Evolutionary conservation across 1,284 basidiomycete genomes (phyloP), one percentile per base, ranked within the genome.

Genomic region (Moesziomyces globuligerus): DNA sequence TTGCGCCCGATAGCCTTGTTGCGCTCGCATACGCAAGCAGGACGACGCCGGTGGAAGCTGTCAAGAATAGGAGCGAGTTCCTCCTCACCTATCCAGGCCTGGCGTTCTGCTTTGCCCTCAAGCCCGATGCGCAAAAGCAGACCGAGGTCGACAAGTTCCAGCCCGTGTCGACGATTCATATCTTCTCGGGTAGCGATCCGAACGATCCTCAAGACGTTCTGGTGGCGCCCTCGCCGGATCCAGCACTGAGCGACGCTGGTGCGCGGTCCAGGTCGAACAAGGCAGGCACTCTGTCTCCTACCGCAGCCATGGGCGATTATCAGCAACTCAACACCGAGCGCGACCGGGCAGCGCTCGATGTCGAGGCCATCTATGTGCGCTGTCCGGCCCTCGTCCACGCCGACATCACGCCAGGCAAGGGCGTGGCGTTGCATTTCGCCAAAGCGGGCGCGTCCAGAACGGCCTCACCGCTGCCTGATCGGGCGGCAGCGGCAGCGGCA

Each of bases 11-110:
- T 15, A 58, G 55, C 17, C 44, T 57, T 0, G 57, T 56, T 3
- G 24, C 49, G 9, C 20, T 28, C 15, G 57, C 53, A 3, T 49
- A 26, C 23, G 37, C 25, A 9, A 32, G 26, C 29, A 58, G 34
- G 24, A 37, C 6, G 25, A 1, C 3, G 17, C 29, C 3, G 37
- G n/a, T n/a, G n/a, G n/a, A n/a, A n/a, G n/a, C n/a, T n/a, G n/a
- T 42, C 39, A 38, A 50, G 11, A 40, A 49, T 2, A 41, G 21
- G 20, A 52, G 25, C 47, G 71, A 73, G 26, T 66, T 62, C 26
- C 38, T 73, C 23, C 48, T 73, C 34, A 49, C 47, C 38, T 73
- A 73, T 21, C 71, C 71, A 8, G 71, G 71, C 7, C 53, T 73
- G 3, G 71, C 71, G 1, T 73, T 73, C 21, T 53, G 61, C 48